Evolutionary conservation across 2,329 filamentous ascomycete species (phyloP).

Genomic region (Stagonosporopsis rhizophila): DNA sequence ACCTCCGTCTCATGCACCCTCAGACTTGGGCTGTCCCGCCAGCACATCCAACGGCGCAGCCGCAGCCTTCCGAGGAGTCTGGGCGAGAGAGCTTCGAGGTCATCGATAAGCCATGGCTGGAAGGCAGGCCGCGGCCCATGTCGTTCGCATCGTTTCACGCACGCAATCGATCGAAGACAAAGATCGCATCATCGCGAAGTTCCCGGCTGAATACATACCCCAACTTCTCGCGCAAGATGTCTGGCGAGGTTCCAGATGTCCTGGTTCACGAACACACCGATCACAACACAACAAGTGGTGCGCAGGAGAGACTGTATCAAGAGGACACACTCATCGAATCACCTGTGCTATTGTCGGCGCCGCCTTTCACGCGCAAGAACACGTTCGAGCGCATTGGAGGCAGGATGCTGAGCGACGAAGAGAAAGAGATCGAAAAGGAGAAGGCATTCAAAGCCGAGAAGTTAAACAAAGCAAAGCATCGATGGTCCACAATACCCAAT

Average conservation of each 20-base stretch:
- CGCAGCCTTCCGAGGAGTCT: conserved; percentile 18
- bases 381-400: conserved; percentile 8
- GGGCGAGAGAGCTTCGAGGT: conserved; percentile 21
- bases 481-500: conserved; percentile 36
- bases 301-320: conserved; percentile 20
- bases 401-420: conserved; percentile 18
- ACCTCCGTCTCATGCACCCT: conserved; percentile 23
- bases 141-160: conserved; percentile 37
- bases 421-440: conserved; percentile 19
- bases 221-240: conserved; percentile 34
- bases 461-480: conserved; percentile 24
- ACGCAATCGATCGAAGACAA: conserved; percentile 34
- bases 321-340: conserved; percentile 24
- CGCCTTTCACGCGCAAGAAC: conserved; percentile 16
- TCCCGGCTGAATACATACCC: conserved; percentile 35
- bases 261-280: conserved; percentile 32
- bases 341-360: conserved; percentile 25
- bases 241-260: conserved; percentile 25
- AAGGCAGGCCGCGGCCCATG: conserved; percentile 31
- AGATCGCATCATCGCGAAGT: conserved; percentile 41
- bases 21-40: conserved; percentile 25
- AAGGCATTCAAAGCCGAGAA: conserved; percentile 26
- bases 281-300: conserved; percentile 27
- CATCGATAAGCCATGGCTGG: conserved; percentile 26
- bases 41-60: conserved; percentile 22